Conservation (phyloP, 345 rosid species). For the Salix viminalis region DNA sequence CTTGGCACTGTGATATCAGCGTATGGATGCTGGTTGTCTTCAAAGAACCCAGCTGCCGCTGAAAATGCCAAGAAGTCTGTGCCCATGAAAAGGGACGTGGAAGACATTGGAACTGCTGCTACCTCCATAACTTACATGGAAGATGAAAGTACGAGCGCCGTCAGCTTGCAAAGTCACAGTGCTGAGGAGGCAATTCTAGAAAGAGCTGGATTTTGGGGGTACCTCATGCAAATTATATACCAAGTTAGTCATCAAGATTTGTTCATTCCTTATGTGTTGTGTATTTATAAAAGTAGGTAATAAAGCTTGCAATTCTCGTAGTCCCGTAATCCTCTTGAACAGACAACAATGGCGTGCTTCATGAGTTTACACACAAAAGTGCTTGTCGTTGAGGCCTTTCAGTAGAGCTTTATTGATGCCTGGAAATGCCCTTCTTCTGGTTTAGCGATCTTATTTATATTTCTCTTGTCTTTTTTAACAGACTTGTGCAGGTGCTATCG, state of each 20-base stretch:
- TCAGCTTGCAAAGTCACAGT: slow-evolving; percentile 41
- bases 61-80: slow-evolving; percentile 26
- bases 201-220: slow-evolving; percentile 70
- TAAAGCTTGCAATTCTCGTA: background rate
- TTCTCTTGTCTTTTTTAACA: slow-evolving; percentile 16
- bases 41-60: slow-evolving; percentile 2
- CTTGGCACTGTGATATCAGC: slow-evolving; percentile 60
- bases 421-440: background rate
- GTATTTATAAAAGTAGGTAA: background rate
- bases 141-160: slow-evolving; percentile 21
- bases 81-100: slow-evolving; percentile 23
- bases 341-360: background rate
- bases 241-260: slow-evolving; percentile 43
- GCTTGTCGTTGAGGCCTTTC: background rate
- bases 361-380: background rate
- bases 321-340: background rate
- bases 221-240: slow-evolving; percentile 59
- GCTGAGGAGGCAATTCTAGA: slow-evolving; percentile 34
- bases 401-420: background rate
- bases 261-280: background rate
- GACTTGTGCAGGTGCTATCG: slow-evolving; percentile 80
- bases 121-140: slow-evolving; percentile 9
- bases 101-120: slow-evolving; percentile 12
- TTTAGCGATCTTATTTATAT: background rate
- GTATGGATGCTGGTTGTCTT: slow-evolving; percentile 65